A percentile compares a stretch with the other conserved stretches of the same genome.
Conservation (phyloP, 2,329 filamentous ascomycete species). For the Ophiostoma fasciatum region DNA sequence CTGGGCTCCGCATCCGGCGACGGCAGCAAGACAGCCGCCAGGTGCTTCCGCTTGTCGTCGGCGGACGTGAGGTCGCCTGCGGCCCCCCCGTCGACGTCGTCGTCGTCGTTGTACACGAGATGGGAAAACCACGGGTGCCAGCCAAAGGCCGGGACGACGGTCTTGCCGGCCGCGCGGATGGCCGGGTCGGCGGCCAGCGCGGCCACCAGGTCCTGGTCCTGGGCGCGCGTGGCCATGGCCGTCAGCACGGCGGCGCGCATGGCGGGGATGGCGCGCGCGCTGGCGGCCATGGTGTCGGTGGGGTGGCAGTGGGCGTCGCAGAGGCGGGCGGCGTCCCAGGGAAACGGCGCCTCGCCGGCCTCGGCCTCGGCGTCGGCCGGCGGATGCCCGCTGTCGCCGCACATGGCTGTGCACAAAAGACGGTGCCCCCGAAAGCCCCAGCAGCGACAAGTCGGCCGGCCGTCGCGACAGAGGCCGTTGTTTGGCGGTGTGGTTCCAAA, state of each 20-base stretch:
- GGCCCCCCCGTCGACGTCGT: background rate
- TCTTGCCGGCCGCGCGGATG: slow-evolving; percentile 19
- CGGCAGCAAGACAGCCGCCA: slow-evolving; percentile 48
- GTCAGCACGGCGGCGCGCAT: slow-evolving; percentile 56
- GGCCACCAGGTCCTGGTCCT: slow-evolving; percentile 62
- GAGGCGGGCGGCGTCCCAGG: slow-evolving; percentile 51
- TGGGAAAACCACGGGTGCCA: slow-evolving; percentile 84
- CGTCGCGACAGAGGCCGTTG: too few relatives aligned
- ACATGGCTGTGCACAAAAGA: slow-evolving; percentile 3
- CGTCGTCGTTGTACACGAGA: slow-evolving; percentile 53
- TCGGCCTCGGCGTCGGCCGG: slow-evolving; percentile 1
- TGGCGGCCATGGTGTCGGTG: slow-evolving; percentile 56
- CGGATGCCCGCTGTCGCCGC: background rate
- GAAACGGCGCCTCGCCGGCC: slow-evolving; percentile 31
- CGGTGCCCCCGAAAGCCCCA: too few relatives aligned
- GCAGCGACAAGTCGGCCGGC: too few relatives aligned
- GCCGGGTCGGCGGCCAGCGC: slow-evolving; percentile 41
- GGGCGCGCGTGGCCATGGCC: slow-evolving; percentile 61
- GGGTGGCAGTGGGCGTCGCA: slow-evolving; percentile 77
- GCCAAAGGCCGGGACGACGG: slow-evolving; percentile 60
- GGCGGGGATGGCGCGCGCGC: slow-evolving; percentile 37
- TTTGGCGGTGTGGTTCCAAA: too few relatives aligned
- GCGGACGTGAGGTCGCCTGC: slow-evolving; percentile 4
- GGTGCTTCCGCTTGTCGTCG: slow-evolving; percentile 40
- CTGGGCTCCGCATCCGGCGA: slow-evolving; percentile 28